Conservation (phyloP, 495 filamentous ascomycete genomes). For the Achaetomiella virescens region DNA sequence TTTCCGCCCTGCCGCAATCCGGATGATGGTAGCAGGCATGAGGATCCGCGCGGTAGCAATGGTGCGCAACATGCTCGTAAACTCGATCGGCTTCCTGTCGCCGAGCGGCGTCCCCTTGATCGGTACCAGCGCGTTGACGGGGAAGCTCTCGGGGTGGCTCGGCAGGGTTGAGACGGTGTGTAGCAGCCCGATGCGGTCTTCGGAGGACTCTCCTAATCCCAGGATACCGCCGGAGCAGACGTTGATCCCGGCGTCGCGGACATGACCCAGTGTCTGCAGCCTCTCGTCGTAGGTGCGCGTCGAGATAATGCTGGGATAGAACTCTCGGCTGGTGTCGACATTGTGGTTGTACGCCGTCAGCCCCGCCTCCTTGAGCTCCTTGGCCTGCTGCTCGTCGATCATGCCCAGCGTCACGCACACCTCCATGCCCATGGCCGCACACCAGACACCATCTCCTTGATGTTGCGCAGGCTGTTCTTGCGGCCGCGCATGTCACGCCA, state of each 20-base stretch:
- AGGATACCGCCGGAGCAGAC: slow-evolving; percentile 82
- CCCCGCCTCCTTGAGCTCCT: slow-evolving; percentile 72
- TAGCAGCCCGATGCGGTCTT: slow-evolving; percentile 71
- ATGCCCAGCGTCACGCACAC: slow-evolving; percentile 83
- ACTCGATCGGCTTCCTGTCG: slow-evolving; percentile 60
- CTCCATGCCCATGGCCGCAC: slow-evolving; percentile 79
- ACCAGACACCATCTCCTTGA: slow-evolving; percentile 74
- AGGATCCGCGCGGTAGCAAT: slow-evolving; percentile 73
- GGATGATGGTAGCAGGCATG: slow-evolving; percentile 73
- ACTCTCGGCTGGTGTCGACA: slow-evolving; percentile 77
- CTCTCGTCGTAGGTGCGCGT: slow-evolving; percentile 80
- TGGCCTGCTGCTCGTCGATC: slow-evolving; percentile 71
- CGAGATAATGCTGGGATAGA: slow-evolving; percentile 74
- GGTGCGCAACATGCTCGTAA: slow-evolving; percentile 65
- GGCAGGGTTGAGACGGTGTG: slow-evolving; percentile 72
- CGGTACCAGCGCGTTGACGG: slow-evolving; percentile 78
- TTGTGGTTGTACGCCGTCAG: slow-evolving; percentile 90
- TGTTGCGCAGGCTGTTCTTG: slow-evolving; percentile 68
- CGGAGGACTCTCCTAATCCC: slow-evolving; percentile 66
- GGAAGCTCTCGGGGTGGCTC: slow-evolving; percentile 74
- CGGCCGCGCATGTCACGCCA: slow-evolving; percentile 89
- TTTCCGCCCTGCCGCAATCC: slow-evolving; percentile 72
- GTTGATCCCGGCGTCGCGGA: slow-evolving; percentile 75
- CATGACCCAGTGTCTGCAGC: slow-evolving; percentile 63
- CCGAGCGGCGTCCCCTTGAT: slow-evolving; percentile 80